Evolutionary conservation across 2,329 filamentous ascomycete genomes (phyloP), one percentile per base, ranked within the genome.

Genomic region (Fusarium coffeatum): DNA sequence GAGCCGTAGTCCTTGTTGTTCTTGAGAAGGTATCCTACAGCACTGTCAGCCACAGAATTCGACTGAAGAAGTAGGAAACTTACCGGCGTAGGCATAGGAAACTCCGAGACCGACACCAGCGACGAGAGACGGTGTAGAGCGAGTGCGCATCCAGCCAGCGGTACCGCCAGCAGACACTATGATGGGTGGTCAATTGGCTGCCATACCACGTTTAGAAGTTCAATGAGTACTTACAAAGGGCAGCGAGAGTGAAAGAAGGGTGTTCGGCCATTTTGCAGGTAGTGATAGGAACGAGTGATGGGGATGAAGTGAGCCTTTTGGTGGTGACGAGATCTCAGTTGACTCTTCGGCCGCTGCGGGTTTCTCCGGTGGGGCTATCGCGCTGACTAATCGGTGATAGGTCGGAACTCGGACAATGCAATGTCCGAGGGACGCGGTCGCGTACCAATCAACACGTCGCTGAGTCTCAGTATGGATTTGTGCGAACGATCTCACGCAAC

Each of bases 1-100:
- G 80, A 73, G 37, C 80, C 80, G 53, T 82, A 81, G 73, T 82
- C 80, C 72, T 80, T 80, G 73, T 82, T 82, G 57, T 77, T 71
- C 71, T 80, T 81, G 59, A 82, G 76, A 23, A 82, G 78, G 46
- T 82, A 82, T 48, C 80, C 80, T 82, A 9, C 28, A 13, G 28
- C 11, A 28, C 28, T 30, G 27, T 27, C 23, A 23, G 6, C 23
- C 23, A 23, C 23, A n/a, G n/a, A n/a, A n/a, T n/a, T n/a, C n/a
- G n/a, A n/a, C n/a, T n/a, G n/a, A n/a, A 23, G 23, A 27, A 11
- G 10, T 11, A 27, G 10, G 9, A 1, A 8, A 46, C 66, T 27
- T 64, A 76, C 74, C 74, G 9, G 74, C 71, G 25, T 66, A 75
- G 3, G 74, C 74, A n/a, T 74, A 76, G 0, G 72, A 75, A 8